Percentiles rank a stretch among this genome's conserved stretches.
Evolutionary conservation across 768 basidiomycete genomes (phyloP).

Genomic region (Terana coerulea): DNA sequence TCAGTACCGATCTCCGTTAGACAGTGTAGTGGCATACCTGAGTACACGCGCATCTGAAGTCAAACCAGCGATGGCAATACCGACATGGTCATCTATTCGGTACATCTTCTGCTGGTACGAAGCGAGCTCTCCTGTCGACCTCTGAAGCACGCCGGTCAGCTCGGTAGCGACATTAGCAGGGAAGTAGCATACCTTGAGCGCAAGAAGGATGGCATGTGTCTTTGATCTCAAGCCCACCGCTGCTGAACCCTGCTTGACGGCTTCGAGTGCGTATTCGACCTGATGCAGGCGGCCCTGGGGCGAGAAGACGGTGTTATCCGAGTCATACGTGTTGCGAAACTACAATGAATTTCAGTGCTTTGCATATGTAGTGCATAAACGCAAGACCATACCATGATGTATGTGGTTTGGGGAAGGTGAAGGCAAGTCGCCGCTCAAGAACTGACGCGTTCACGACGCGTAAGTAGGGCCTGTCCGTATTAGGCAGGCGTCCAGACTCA

Average conservation of each 20-base stretch:
- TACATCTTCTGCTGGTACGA: constrained; percentile 99
- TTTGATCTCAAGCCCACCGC: constrained; percentile 94
- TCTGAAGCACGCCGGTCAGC: constrained; percentile 41
- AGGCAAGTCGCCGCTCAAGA: background rate
- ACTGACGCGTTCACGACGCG: constrained; percentile 17
- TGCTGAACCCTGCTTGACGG: constrained; percentile 99
- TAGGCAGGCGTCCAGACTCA: background rate
- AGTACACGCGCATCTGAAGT: constrained; percentile 97
- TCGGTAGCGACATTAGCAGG: background rate
- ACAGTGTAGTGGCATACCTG: constrained; percentile 49
- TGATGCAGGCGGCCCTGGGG: constrained; percentile 97
- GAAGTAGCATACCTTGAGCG: constrained; percentile 72
- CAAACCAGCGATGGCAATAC: constrained; percentile 99
- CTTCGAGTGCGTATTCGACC: constrained; percentile 98
- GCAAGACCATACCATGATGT: constrained; percentile 8
- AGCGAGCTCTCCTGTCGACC: constrained; percentile 96
- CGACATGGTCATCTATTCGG: constrained; percentile 98
- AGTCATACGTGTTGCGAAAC: constrained; percentile 98
- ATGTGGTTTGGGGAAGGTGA: constrained; percentile 1
- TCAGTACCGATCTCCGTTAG: constrained; percentile 2
- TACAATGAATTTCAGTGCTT: constrained; percentile 25
- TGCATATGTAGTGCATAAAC: too few relatives aligned
- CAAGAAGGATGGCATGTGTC: constrained; percentile 89
- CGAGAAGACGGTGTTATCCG: constrained; percentile 96
- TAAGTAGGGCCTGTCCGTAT: constrained; percentile 11